Conservation (phyloP, 2,329 filamentous ascomycete species). For the Nothomitra cinnamomea region DNA sequence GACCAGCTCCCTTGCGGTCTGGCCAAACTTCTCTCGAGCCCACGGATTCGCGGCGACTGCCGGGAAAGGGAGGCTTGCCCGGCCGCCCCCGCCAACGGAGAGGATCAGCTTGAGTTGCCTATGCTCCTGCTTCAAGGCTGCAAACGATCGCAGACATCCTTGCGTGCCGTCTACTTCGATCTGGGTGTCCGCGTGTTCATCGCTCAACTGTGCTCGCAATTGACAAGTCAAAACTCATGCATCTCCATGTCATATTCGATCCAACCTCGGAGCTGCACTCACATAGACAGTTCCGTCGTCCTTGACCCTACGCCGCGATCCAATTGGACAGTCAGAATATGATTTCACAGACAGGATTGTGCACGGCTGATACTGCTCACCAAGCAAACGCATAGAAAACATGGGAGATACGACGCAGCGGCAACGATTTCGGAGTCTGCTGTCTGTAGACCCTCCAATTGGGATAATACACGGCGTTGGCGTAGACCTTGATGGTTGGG, state of each 20-base stretch:
- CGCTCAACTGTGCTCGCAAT: slow-evolving; percentile 41
- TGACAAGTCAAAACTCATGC: slow-evolving; percentile 13
- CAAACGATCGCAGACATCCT: slow-evolving; percentile 57
- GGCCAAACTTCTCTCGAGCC: slow-evolving; percentile 51
- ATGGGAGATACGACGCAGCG: slow-evolving; percentile 61
- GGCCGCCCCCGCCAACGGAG: slow-evolving; percentile 53
- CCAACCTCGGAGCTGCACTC: slow-evolving; percentile 21
- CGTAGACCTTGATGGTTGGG: slow-evolving; percentile 1
- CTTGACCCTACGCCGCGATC: slow-evolving; percentile 35
- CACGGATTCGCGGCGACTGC: slow-evolving; percentile 43
- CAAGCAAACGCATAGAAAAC: slow-evolving; percentile 70
- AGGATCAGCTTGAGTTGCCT: slow-evolving; percentile 57
- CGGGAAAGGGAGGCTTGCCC: slow-evolving; percentile 49
- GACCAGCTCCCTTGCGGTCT: slow-evolving; percentile 47
- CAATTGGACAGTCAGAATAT: not conserved
- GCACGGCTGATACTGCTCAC: slow-evolving; percentile 20
- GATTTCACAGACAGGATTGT: not conserved
- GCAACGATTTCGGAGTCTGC: slow-evolving; percentile 56
- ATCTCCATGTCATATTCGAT: not conserved
- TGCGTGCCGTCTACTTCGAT: slow-evolving; percentile 54
- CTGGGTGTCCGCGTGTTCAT: slow-evolving; percentile 60
- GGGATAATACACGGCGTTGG: slow-evolving; percentile 71
- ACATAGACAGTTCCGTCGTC: slow-evolving; percentile 61
- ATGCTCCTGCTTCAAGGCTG: slow-evolving; percentile 53
- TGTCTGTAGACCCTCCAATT: slow-evolving; percentile 58